Evolutionary conservation across 192 early-diverging fungal species (phyloP).

Genomic region (Coemansia umbellata): DNA sequence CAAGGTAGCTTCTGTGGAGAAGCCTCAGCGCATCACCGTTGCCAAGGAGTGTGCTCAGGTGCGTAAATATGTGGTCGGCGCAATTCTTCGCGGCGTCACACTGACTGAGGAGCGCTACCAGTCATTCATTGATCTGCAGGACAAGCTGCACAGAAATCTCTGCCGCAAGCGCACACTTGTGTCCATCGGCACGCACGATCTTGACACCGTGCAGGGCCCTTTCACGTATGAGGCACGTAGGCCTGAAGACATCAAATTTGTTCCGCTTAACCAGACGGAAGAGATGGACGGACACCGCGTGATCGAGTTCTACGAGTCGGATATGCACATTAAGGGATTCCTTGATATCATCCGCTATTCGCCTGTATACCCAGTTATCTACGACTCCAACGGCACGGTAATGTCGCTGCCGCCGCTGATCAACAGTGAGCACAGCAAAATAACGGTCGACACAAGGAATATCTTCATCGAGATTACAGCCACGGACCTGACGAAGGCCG

Average conservation of each 20-base stretch:
- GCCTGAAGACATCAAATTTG: conserved; percentile 90
- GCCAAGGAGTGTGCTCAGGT: conserved; percentile 68
- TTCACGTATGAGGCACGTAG: conserved; percentile 92
- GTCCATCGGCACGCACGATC: conserved; percentile 97
- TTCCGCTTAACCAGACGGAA: conserved; percentile 87
- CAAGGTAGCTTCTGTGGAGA: conserved; percentile 5
- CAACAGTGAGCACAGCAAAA: conserved; percentile 98
- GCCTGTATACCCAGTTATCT: conserved; percentile 89
- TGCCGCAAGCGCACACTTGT: conserved; percentile 93
- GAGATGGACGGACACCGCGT: conserved; percentile 82
- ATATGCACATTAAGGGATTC: conserved; percentile 84
- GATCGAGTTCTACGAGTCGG: conserved; percentile 86
- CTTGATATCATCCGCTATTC: conserved; percentile 88
- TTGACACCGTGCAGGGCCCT: conserved; percentile 89
- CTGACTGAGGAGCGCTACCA: conserved; percentile 83
- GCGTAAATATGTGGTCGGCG: conserved; percentile 84
- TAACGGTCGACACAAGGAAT: conserved; percentile 88
- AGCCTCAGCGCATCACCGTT: conserved; percentile 43
- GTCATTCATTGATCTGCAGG: conserved; percentile 97
- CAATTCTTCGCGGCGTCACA: conserved; percentile 81
- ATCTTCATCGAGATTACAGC: conserved; percentile 98
- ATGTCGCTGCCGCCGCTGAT: conserved; percentile 98
- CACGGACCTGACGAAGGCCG: conserved; percentile 92
- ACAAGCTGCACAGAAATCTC: conserved; percentile 97
- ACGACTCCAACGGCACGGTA: conserved; percentile 76